Evolutionary conservation across 2,329 filamentous ascomycete genomes (phyloP).

Genomic region (Penicillium sp.): DNA sequence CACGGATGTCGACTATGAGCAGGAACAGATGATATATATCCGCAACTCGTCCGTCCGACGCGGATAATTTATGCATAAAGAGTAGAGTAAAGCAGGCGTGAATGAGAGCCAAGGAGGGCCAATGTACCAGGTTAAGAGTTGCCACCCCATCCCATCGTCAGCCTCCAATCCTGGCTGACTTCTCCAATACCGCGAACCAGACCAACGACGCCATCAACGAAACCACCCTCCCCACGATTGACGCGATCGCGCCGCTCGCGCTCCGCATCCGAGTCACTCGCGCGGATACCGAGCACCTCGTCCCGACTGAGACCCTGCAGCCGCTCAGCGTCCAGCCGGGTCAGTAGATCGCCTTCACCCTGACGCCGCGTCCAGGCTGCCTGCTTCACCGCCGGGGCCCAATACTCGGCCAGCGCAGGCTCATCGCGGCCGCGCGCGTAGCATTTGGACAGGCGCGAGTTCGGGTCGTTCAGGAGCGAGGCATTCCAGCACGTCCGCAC

Average conservation of each 20-base stretch:
- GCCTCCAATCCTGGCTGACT: constrained; percentile 24
- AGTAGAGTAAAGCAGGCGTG: too few species aligned
- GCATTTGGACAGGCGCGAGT: constrained; percentile 12
- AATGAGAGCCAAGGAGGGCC: too few species aligned
- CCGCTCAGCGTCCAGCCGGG: constrained; percentile 21
- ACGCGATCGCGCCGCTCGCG: constrained; percentile 22
- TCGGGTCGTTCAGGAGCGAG: constrained; percentile 13
- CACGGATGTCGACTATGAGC: too few species aligned
- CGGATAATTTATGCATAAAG: too few species aligned
- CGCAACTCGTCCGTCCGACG: too few species aligned
- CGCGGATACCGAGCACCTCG: constrained; percentile 14
- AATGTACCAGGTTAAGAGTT: too few species aligned
- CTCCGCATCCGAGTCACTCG: constrained; percentile 19
- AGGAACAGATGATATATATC: too few species aligned
- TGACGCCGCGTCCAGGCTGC: constrained; percentile 33
- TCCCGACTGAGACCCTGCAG: constrained; percentile 17
- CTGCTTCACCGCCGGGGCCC: constrained; percentile 36
- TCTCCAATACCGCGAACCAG: constrained; percentile 27
- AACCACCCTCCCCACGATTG: constrained; percentile 24
- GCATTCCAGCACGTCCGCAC: constrained; percentile 33
- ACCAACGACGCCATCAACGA: constrained; percentile 27
- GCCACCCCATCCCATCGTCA: constrained; percentile 27
- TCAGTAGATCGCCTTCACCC: constrained; percentile 17
- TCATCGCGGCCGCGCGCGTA: constrained; percentile 31
- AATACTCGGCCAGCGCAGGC: constrained; percentile 29